Conservation (phyloP, 371 early-diverging fungal species). For the Lichtheimia ramosa region DNA sequence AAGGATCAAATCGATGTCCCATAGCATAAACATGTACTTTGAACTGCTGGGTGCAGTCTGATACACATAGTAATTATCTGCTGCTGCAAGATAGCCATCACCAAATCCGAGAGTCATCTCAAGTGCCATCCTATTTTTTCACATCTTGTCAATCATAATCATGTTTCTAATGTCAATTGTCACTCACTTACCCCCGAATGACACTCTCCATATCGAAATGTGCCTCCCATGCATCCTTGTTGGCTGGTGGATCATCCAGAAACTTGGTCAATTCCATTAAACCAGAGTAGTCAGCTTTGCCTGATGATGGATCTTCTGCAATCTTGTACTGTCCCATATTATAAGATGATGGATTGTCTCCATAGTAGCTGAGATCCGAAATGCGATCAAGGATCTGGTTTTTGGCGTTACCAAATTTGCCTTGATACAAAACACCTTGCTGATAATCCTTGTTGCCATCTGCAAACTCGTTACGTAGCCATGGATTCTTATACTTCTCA, state of each 20-base stretch:
- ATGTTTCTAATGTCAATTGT: no score
- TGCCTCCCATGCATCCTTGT: slow-evolving; percentile 21
- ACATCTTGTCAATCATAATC: no score
- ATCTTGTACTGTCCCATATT: neutral
- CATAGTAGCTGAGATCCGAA: neutral
- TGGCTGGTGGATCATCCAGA: neutral
- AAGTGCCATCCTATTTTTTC: slow-evolving; percentile 10
- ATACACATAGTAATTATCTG: slow-evolving; percentile 37
- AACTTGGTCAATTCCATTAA: neutral
- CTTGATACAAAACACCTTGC: slow-evolving; percentile 26
- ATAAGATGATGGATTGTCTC: neutral
- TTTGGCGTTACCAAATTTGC: slow-evolving; percentile 9
- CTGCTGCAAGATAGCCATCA: slow-evolving; percentile 2
- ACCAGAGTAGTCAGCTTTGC: neutral
- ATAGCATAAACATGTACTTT: slow-evolving; percentile 23
- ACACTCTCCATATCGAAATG: slow-evolving; percentile 28
- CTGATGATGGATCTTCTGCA: neutral
- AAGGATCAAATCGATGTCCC: slow-evolving; percentile 30
- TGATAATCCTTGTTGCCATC: neutral
- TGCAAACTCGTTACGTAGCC: slow-evolving; percentile 20
- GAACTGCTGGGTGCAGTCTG: neutral
- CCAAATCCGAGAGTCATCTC: slow-evolving; percentile 19
- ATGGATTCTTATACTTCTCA: slow-evolving; percentile 38
- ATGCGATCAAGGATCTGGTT: neutral
- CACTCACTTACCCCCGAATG: slow-evolving; percentile 26